Base-by-base conservation (phyloP, 345 rosid species). In the Passiflora organensis region DNA sequence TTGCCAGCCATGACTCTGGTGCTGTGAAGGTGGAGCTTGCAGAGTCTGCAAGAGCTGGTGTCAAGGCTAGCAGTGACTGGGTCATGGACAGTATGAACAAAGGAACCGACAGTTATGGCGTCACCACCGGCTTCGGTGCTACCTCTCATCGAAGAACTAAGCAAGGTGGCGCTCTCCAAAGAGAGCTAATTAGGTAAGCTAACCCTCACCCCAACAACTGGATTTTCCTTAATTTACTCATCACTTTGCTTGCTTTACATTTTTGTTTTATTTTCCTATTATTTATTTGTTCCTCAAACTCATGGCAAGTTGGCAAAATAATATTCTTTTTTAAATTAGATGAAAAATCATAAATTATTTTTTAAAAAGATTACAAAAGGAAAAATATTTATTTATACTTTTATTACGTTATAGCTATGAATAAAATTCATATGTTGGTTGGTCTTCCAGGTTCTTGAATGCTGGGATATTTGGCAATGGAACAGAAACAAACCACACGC, bases 401-500 rank as follows among this genome's bases (percentile, higher is more conserved):
- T n/a, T n/a, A n/a, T n/a, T n/a, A n/a, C n/a, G n/a, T n/a, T n/a
- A n/a, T n/a, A n/a, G n/a, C n/a, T n/a, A n/a, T n/a, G n/a, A n/a
- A n/a, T n/a, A n/a, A n/a, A n/a, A n/a, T n/a, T n/a, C n/a, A n/a
- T n/a, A n/a, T n/a, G n/a, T n/a, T n/a, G n/a, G n/a, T n/a, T n/a
- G n/a, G n/a, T n/a, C n/a, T n/a, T n/a, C n/a, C n/a, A 66, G 70
- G 25, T 67, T 67, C 58, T 60, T 67, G 72, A 67, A 67, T 48
- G 61, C 66, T 42, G 72, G 72, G 21, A 60, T 67, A 14, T 53
- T 67, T 17, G 72, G 72, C 13, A 55, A 60, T 48, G 56, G 55
- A 28, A 59, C 53, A 43, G 62, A 67, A 39, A 37, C 66, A 10
- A 32, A 57, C 54, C 72, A 67, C 62, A 55, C 50, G 0, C 62